Conservation (phyloP, 2,329 filamentous ascomycete species). For the Beauveria asiatica region DNA sequence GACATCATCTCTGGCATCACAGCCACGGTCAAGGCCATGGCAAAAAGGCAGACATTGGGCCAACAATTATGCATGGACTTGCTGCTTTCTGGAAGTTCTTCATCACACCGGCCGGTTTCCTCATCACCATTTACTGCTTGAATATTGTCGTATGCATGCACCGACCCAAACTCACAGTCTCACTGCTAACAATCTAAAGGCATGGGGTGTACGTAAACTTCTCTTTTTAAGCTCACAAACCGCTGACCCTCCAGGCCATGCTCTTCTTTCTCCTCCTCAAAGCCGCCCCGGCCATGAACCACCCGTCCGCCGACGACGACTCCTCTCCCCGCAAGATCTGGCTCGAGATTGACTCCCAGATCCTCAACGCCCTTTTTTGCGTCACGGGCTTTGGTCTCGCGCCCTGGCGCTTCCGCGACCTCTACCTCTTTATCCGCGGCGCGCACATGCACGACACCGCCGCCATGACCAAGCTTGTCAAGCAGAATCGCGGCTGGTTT, state of each 20-base stretch:
- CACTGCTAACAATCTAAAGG: conserved; percentile 10
- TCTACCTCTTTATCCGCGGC: conserved; percentile 15
- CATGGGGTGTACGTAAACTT: conserved; percentile 19
- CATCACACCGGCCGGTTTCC: conserved; percentile 19
- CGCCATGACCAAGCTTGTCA: conserved; percentile 14
- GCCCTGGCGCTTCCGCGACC: conserved; percentile 51
- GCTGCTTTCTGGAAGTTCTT: conserved; percentile 23
- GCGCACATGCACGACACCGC: conserved; percentile 13
- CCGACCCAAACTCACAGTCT: too few species aligned
- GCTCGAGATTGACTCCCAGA: conserved; percentile 10
- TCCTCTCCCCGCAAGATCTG: conserved; percentile 16
- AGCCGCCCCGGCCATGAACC: conserved; percentile 13
- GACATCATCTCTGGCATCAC: conserved; percentile 13
- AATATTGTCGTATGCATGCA: conserved; percentile 21
- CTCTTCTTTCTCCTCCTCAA: conserved; percentile 4
- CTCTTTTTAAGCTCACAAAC: background rate
- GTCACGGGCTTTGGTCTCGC: conserved; percentile 77
- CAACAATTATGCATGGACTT: conserved; percentile 17
- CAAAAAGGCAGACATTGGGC: conserved; percentile 18
- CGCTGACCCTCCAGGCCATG: conserved; percentile 5
- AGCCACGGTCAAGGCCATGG: conserved; percentile 15
- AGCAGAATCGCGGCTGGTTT: conserved; percentile 17
- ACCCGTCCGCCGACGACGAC: conserved; percentile 14
- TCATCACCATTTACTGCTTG: conserved; percentile 22
- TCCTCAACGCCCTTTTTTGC: conserved; percentile 68